Percentiles rank a stretch among this genome's conserved stretches.
phyloP scores from a whole-genome alignment of 2,329 filamentous ascomycete genomes.

The Colletotrichum godetiae region DNA sequence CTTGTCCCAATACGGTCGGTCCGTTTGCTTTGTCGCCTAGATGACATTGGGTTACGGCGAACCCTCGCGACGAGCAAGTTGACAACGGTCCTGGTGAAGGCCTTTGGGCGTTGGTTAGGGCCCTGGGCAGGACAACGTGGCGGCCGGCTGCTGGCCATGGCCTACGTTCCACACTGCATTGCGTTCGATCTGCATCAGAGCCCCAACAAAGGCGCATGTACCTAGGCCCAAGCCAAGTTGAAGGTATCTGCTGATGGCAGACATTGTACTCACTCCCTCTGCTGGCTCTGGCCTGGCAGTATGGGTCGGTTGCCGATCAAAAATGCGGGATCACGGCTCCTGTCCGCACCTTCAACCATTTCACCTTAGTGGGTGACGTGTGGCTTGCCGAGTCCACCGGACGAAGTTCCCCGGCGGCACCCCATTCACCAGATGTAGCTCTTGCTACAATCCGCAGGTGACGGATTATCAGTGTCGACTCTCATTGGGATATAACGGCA shows the following conservation, averaged over 20 bases:
- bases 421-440: conserved; percentile 23
- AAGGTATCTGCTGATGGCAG: not conserved
- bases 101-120: conserved; percentile 20
- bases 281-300: not conserved
- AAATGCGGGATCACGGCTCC: conserved; percentile 8
- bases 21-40: conserved; percentile 14
- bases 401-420: conserved; percentile 10
- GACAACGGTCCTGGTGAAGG: conserved; percentile 13
- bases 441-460: conserved; percentile 6
- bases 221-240: not conserved
- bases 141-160: conserved; percentile 37
- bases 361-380: conserved; percentile 6
- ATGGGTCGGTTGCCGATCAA: conserved; percentile 12
- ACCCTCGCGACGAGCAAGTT: not conserved
- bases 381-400: conserved; percentile 17
- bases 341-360: conserved; percentile 5
- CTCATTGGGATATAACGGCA: not conserved
- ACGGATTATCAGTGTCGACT: not conserved
- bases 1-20: conserved; percentile 12
- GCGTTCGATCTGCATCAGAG: conserved; percentile 24
- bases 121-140: conserved; percentile 36
- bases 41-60: conserved; percentile 12
- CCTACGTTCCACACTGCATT: conserved; percentile 34
- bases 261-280: conserved; percentile 19
- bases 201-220: conserved; percentile 8